Evolutionary conservation across 1,284 basidiomycete species (phyloP).

Genomic region (Coriolopsis trogii): DNA sequence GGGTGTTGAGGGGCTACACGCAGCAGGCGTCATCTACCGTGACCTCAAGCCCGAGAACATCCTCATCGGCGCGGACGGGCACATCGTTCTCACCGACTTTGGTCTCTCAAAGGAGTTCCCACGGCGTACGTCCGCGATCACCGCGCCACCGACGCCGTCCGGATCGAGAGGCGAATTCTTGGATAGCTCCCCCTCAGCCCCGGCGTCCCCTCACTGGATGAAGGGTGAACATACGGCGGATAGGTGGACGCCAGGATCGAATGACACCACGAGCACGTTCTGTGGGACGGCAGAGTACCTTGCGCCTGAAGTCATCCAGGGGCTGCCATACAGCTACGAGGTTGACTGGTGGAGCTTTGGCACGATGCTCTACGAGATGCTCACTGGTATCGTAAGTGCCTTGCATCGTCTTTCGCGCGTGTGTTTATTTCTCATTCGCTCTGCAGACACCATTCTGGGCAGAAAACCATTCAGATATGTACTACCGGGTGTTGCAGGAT

Average conservation of each 20-base stretch:
- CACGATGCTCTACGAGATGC: conserved; percentile 96
- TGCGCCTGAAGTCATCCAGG: conserved; percentile 92
- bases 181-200: conserved; percentile 42
- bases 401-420: conserved; percentile 3
- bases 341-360: conserved; percentile 99
- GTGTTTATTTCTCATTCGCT: conserved; percentile 21
- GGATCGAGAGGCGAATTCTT: conserved; percentile 55
- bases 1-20: conserved; percentile 89
- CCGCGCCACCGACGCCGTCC: conserved; percentile 60
- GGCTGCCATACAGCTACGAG: conserved; percentile 89
- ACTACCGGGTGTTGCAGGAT: conserved; percentile 86
- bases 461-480: conserved; percentile 94
- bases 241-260: conserved; percentile 53
- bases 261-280: conserved; percentile 80
- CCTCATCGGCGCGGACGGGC: conserved; percentile 89
- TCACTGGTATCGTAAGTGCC: conserved; percentile 81
- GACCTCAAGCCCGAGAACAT: conserved; percentile 96
- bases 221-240: conserved; percentile 52
- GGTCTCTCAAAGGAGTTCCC: conserved; percentile 90
- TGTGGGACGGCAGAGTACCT: conserved; percentile 95
- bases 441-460: conserved; percentile 91
- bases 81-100: conserved; percentile 96
- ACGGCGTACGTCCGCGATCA: conserved; percentile 46
- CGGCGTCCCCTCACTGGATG: conserved; percentile 73
- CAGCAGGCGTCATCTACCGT: conserved; percentile 85